A percentile compares a stretch with the other conserved stretches of the same genome.
Conservation (phyloP, 805 yeast species). For the Candida nemodendra region DNA sequence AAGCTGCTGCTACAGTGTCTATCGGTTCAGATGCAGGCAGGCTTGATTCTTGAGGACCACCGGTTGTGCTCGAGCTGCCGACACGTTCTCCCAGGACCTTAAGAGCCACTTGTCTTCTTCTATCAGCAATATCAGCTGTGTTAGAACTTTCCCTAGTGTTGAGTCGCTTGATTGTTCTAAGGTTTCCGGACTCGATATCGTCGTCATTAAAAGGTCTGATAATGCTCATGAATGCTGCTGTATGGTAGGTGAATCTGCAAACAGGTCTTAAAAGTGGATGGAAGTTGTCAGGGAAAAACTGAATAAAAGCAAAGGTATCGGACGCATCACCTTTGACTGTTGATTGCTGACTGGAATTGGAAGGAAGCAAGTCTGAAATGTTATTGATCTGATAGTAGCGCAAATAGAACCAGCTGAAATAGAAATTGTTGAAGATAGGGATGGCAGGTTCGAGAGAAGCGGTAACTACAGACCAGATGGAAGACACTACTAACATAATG, state of each 20-base stretch:
- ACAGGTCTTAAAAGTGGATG: constrained; percentile 52
- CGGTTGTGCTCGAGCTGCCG: constrained; percentile 6
- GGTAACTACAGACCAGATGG: constrained; percentile 29
- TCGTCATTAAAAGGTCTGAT: constrained; percentile 64
- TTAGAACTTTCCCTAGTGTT: constrained; percentile 26
- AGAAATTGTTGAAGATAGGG: constrained; percentile 58
- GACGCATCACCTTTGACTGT: constrained; percentile 79
- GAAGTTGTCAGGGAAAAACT: constrained; percentile 73
- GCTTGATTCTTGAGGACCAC: too few relatives aligned
- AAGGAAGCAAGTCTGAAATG: constrained; percentile 27
- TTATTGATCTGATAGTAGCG: constrained; percentile 67
- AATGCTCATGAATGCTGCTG: constrained; percentile 43
- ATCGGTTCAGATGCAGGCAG: too few relatives aligned
- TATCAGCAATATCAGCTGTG: constrained; percentile 56
- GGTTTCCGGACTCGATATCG: constrained; percentile 70
- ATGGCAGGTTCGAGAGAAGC: constrained; percentile 47
- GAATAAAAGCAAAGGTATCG: constrained; percentile 79
- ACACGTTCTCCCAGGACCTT: constrained; percentile 64
- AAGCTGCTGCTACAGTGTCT: too few relatives aligned
- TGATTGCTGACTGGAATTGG: constrained; percentile 19
- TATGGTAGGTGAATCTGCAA: constrained; percentile 42
- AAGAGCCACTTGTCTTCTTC: constrained; percentile 75
- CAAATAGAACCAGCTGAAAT: constrained; percentile 71
- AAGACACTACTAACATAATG: constrained; percentile 30
- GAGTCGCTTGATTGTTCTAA: constrained; percentile 65